Percentiles rank a stretch among this genome's conserved stretches.
These are phyloP conservation scores for Phytophthora palmivora DNA, from an alignment of 352 stramenopile species.

Conservation along the genomic window DNA sequence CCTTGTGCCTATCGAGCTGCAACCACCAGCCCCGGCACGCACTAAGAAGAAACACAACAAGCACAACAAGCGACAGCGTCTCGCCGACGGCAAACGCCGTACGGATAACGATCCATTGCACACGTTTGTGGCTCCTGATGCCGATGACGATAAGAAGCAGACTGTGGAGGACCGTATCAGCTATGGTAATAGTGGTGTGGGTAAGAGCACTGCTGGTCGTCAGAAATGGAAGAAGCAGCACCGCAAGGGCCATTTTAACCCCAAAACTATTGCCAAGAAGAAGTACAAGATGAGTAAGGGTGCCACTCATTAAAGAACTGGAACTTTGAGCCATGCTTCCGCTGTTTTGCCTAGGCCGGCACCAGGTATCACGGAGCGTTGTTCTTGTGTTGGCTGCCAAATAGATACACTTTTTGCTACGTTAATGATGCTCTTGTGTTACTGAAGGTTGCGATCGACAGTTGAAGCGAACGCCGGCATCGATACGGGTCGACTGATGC, in stretches of 20 bases:
- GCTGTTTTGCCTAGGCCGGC: conserved; percentile 1
- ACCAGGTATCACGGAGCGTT: conserved; percentile 25
- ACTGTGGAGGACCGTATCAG: conserved; percentile 85
- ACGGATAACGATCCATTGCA: conserved; percentile 98
- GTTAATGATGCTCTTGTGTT: conserved; percentile 9
- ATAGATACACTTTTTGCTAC: conserved; percentile 52
- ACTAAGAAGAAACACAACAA: conserved; percentile 79
- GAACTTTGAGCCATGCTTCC: conserved; percentile 6
- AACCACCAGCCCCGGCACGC: conserved; percentile 81
- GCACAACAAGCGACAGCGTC: conserved; percentile 71
- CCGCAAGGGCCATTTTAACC: conserved; percentile 93
- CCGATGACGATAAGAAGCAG: conserved; percentile 60
- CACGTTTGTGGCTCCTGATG: conserved; percentile 86
- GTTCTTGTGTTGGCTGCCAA: conserved; percentile 42
- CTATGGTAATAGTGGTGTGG: conserved; percentile 91
- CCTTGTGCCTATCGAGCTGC: conserved; percentile 95
- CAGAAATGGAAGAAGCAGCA: conserved; percentile 94
- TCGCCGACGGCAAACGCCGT: conserved; percentile 77
- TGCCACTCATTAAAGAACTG: conserved; percentile 55
- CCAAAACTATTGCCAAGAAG: conserved; percentile 90
- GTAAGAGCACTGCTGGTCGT: conserved; percentile 93
- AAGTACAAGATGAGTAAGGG: conserved; percentile 79
- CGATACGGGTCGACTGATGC: conserved; percentile 40
- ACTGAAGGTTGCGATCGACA: conserved; percentile 39
- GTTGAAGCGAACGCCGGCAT: conserved; percentile 64